These are phyloP conservation scores for Pholiota conissans DNA, from an alignment of 768 basidiomycete species.

Conservation along the genomic window DNA sequence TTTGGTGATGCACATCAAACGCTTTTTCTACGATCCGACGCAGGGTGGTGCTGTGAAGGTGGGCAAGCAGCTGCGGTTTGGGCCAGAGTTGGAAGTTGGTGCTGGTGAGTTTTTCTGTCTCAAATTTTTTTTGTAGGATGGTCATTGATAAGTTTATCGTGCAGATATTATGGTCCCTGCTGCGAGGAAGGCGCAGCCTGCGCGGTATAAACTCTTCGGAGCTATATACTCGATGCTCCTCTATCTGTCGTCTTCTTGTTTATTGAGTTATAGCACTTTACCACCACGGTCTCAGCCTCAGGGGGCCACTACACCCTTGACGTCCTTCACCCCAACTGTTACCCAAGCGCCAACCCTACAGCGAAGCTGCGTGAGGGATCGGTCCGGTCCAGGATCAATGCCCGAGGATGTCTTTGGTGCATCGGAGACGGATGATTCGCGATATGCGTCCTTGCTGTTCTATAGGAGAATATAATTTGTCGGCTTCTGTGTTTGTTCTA, in stretches of 20 bases:
- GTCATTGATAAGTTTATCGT: not conserved
- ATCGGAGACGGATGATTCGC: slow-evolving; percentile 50
- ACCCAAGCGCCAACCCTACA: slow-evolving; percentile 31
- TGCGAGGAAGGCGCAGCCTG: slow-evolving; percentile 41
- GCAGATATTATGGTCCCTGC: slow-evolving; percentile 63
- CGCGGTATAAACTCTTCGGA: slow-evolving; percentile 81
- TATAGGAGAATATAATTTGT: slow-evolving; percentile 58
- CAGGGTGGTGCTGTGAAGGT: slow-evolving; percentile 84
- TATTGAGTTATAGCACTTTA: slow-evolving; percentile 62
- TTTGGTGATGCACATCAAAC: slow-evolving; percentile 85
- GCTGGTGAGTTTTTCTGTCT: slow-evolving; percentile 43
- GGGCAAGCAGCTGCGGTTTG: slow-evolving; percentile 78
- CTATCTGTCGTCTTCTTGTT: not conserved
- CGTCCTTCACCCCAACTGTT: slow-evolving; percentile 74
- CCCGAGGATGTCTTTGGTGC: slow-evolving; percentile 72
- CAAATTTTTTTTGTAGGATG: not conserved
- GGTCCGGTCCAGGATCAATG: slow-evolving; percentile 83
- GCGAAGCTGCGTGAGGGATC: slow-evolving; percentile 64
- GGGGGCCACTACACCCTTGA: slow-evolving; percentile 97
- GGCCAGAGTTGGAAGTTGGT: slow-evolving; percentile 75
- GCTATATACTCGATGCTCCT: too few relatives aligned
- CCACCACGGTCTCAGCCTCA: slow-evolving; percentile 91
- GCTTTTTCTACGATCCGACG: slow-evolving; percentile 82
- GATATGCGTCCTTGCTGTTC: slow-evolving; percentile 87
- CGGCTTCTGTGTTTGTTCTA: not conserved